These are phyloP conservation scores for Nyssa sinensis DNA, from an alignment of 148 eudicot species.

Conservation along the genomic window DNA sequence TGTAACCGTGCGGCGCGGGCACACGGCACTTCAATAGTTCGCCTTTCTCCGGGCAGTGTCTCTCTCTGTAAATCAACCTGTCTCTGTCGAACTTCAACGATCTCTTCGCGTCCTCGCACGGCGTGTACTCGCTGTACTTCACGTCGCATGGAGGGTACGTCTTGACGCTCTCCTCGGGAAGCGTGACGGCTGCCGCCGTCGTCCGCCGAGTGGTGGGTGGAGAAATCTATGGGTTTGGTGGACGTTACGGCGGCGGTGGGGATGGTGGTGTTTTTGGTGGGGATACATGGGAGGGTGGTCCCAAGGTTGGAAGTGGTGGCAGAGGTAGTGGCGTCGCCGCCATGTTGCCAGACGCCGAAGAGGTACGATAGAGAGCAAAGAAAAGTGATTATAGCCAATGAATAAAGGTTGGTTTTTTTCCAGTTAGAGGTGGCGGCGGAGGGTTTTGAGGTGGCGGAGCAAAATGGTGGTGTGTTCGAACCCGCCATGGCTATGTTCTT, in stretches of 20 bases:
- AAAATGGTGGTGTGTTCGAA: slow-evolving; percentile 29
- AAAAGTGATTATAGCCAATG: slow-evolving; percentile 20
- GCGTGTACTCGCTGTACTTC: slow-evolving; percentile 67
- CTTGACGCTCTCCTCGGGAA: background rate
- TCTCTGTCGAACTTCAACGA: slow-evolving; percentile 44
- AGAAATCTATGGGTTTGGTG: slow-evolving; percentile 41
- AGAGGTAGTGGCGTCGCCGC: slow-evolving; percentile 8
- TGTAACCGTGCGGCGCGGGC: slow-evolving; percentile 72
- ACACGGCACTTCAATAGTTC: slow-evolving; percentile 63
- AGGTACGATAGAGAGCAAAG: slow-evolving; percentile 51
- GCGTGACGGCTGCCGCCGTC: slow-evolving; percentile 6
- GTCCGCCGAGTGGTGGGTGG: slow-evolving; percentile 48
- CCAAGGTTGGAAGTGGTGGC: slow-evolving; percentile 16
- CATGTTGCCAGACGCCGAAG: slow-evolving; percentile 46
- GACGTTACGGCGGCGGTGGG: background rate
- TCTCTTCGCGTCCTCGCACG: slow-evolving; percentile 58
- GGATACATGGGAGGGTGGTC: slow-evolving; percentile 15
- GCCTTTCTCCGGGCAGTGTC: slow-evolving; percentile 60
- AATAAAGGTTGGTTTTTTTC: slow-evolving; percentile 15
- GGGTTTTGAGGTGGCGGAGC: slow-evolving; percentile 51
- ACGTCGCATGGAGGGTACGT: slow-evolving; percentile 46
- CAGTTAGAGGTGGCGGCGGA: slow-evolving; percentile 13
- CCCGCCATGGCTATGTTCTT: slow-evolving; percentile 37
- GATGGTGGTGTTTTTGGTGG: background rate
- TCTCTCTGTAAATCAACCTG: slow-evolving; percentile 51